Percentiles rank a stretch among this genome's conserved stretches.
Conservation (phyloP, 2,329 filamentous ascomycete genomes). For the Phyllosticta ampelicida region DNA sequence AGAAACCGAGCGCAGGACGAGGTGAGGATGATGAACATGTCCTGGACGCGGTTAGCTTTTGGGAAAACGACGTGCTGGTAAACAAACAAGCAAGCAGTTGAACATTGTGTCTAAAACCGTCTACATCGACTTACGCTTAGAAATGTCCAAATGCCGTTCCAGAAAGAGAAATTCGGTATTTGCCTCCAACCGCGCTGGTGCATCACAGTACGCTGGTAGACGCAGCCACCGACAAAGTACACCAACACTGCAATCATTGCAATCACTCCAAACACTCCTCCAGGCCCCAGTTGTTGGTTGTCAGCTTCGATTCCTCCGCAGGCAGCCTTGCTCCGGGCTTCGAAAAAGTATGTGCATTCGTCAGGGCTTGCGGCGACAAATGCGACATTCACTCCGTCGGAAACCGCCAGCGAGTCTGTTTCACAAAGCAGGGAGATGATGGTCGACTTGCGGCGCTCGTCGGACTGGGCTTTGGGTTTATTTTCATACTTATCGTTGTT, state of each 20-base stretch:
- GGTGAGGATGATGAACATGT: slow-evolving; percentile 55
- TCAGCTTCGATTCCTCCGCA: slow-evolving; percentile 59
- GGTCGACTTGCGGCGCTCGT: slow-evolving; percentile 65
- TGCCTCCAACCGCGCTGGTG: slow-evolving; percentile 94
- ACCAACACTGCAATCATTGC: slow-evolving; percentile 67
- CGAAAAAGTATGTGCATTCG: slow-evolving; percentile 92
- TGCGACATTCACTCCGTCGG: slow-evolving; percentile 53
- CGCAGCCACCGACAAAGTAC: slow-evolving; percentile 84
- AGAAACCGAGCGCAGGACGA: slow-evolving; percentile 59
- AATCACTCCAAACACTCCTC: slow-evolving; percentile 81
- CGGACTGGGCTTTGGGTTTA: slow-evolving; percentile 35
- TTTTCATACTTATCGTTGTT: slow-evolving; percentile 25
- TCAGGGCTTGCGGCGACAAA: slow-evolving; percentile 77
- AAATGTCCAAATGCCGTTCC: slow-evolving; percentile 79
- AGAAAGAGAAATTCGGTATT: slow-evolving; percentile 85
- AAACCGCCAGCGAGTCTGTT: slow-evolving; percentile 56
- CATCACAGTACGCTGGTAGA: slow-evolving; percentile 90
- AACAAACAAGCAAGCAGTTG: background rate
- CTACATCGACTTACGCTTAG: slow-evolving; percentile 52
- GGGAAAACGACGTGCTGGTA: slow-evolving; percentile 1
- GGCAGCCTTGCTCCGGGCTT: slow-evolving; percentile 74
- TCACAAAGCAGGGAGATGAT: slow-evolving; percentile 93
- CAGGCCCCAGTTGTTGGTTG: slow-evolving; percentile 52
- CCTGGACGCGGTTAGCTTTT: slow-evolving; percentile 20
- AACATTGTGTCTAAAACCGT: background rate